A percentile compares a stretch with the other conserved stretches of the same genome.
Evolutionary conservation across 768 basidiomycete genomes (phyloP).

Genomic region (Nevesoporus exiguus): DNA sequence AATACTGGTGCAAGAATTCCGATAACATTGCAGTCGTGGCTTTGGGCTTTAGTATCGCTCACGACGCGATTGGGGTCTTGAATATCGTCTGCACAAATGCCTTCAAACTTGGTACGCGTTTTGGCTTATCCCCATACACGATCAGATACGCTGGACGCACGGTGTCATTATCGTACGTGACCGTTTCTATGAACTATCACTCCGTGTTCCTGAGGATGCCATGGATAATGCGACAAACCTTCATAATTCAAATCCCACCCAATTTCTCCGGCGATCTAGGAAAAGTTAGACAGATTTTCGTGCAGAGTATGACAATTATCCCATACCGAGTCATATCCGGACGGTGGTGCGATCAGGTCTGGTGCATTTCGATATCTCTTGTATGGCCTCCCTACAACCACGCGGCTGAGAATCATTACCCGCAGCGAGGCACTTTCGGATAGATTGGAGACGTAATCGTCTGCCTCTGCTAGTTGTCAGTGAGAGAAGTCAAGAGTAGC

Average conservation of each 20-base stretch:
- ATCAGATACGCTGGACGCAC: slow-evolving; percentile 64
- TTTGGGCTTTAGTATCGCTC: slow-evolving; percentile 1
- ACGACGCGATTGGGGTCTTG: slow-evolving; percentile 31
- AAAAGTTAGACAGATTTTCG: background rate
- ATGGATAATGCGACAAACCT: slow-evolving; percentile 18
- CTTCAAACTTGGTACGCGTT: slow-evolving; percentile 20
- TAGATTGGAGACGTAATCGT: slow-evolving; percentile 53
- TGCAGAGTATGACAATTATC: slow-evolving; percentile 13
- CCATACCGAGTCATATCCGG: slow-evolving; percentile 58
- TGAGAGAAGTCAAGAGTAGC: background rate
- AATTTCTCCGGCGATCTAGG: slow-evolving; percentile 58
- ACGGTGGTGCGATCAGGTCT: slow-evolving; percentile 47
- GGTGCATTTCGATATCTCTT: slow-evolving; percentile 48
- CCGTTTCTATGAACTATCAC: slow-evolving; percentile 44
- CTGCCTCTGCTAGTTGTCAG: slow-evolving; percentile 48
- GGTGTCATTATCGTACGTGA: slow-evolving; percentile 64
- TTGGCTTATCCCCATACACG: slow-evolving; percentile 46
- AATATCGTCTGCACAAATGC: slow-evolving; percentile 28
- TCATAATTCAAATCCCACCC: slow-evolving; percentile 64
- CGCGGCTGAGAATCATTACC: slow-evolving; percentile 55
- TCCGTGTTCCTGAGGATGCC: background rate
- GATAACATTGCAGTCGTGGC: background rate
- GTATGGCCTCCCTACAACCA: slow-evolving; percentile 59
- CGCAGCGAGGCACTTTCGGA: slow-evolving; percentile 42
- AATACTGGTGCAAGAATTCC: slow-evolving; percentile 2